Percentiles rank a stretch among this genome's conserved stretches.
Conservation (phyloP, 2,329 filamentous ascomycete genomes). For the Leptosphaerulina australis region DNA sequence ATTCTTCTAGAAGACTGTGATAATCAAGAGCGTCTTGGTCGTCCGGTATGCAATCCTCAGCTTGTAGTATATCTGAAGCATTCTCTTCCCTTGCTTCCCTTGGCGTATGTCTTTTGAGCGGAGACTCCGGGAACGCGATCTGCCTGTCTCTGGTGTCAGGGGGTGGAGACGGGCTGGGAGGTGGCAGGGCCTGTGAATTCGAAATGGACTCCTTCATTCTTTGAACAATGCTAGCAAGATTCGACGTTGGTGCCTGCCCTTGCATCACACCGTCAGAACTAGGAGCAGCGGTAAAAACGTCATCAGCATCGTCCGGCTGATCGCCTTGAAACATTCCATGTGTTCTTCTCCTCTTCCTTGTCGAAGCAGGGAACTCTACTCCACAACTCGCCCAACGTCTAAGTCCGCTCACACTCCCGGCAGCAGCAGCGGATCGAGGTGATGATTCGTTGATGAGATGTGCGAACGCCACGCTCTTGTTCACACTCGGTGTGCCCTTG, state of each 20-base stretch:
- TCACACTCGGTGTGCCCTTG: conserved; percentile 45
- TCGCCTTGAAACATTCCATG: conserved; percentile 42
- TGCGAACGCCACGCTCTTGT: conserved; percentile 50
- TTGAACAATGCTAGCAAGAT: conserved; percentile 48
- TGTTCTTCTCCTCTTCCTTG: conserved; percentile 50
- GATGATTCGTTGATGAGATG: conserved; percentile 55
- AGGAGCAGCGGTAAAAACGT: conserved; percentile 38
- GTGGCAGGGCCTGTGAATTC: conserved; percentile 38
- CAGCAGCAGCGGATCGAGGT: conserved; percentile 52
- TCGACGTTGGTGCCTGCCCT: conserved; percentile 33
- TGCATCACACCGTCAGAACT: conserved; percentile 42
- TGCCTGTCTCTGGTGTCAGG: conserved; percentile 43
- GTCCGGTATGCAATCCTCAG: conserved; percentile 8
- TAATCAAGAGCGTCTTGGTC: conserved; percentile 4
- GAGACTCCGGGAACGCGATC: conserved; percentile 33
- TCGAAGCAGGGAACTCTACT: conserved; percentile 54
- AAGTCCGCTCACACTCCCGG: conserved; percentile 54
- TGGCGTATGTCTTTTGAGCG: conserved; percentile 36
- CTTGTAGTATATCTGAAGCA: conserved; percentile 16
- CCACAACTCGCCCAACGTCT: conserved; percentile 59
- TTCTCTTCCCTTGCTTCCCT: neutral
- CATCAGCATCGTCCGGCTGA: conserved; percentile 28
- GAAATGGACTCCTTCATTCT: conserved; percentile 54
- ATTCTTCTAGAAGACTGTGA: neutral
- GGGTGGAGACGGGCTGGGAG: conserved; percentile 57